Conservation (phyloP, 768 basidiomycete species). For the Dacryopinax spathularia region DNA sequence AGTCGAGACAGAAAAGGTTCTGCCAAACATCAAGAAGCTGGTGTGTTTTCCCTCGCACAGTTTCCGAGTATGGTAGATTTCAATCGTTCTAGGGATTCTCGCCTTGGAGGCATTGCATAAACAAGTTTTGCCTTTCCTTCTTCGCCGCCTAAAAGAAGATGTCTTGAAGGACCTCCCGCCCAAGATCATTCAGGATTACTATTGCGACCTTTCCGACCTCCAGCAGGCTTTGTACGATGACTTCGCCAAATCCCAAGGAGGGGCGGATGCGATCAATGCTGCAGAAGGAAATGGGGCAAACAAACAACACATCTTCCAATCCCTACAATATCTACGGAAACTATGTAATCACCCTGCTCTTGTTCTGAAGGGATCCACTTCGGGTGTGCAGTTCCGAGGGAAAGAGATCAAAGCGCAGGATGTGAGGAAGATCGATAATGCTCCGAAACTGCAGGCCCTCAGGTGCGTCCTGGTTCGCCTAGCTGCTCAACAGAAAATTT, state of each 20-base stretch:
- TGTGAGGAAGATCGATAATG: constrained; percentile 72
- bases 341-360: constrained; percentile 94
- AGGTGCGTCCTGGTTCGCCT: constrained; percentile 38
- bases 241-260: constrained; percentile 68
- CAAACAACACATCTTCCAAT: constrained; percentile 81
- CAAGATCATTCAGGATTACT: constrained; percentile 99
- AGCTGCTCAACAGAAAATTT: background rate
- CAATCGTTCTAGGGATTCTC: constrained; percentile 49
- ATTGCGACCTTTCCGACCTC: constrained; percentile 89
- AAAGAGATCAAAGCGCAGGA: constrained; percentile 26
- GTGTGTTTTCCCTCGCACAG: constrained; percentile 32
- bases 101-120: constrained; percentile 95
- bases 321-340: constrained; percentile 90
- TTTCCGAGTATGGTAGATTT: background rate
- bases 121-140: constrained; percentile 94
- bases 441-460: constrained; percentile 84
- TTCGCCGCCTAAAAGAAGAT: constrained; percentile 93
- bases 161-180: constrained; percentile 90
- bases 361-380: constrained; percentile 61
- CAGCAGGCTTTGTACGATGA: constrained; percentile 93
- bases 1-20: constrained; percentile 79
- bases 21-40: constrained; percentile 84
- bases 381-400: constrained; percentile 40
- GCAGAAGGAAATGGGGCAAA: constrained; percentile 38
- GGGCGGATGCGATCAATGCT: constrained; percentile 46